These are phyloP conservation scores for Aspergillus novoparasiticus DNA, from an alignment of 2,329 filamentous ascomycete genomes.

Conservation along the genomic window DNA sequence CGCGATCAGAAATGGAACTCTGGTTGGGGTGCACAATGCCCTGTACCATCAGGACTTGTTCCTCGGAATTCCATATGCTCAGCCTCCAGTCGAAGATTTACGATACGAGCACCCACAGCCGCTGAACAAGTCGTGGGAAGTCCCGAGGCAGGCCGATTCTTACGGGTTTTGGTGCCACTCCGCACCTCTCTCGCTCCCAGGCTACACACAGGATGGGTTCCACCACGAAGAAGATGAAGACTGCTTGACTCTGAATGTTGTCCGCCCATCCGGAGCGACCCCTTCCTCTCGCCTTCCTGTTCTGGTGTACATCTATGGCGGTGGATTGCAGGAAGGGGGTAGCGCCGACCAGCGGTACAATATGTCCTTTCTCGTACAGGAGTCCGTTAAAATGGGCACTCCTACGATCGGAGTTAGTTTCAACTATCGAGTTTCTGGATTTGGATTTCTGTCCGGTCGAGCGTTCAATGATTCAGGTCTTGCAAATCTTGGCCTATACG, in stretches of 20 bases:
- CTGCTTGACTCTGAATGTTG: conserved; percentile 27
- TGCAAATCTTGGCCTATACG: conserved; percentile 33
- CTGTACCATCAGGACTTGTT: conserved; percentile 22
- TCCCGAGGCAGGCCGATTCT: conserved; percentile 6
- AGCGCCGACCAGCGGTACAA: conserved; percentile 52
- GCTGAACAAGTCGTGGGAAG: conserved; percentile 13
- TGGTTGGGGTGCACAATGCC: conserved; percentile 12
- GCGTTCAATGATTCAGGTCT: conserved; percentile 24
- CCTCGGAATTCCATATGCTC: conserved; percentile 22
- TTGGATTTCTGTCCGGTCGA: conserved; percentile 53
- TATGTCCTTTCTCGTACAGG: conserved; percentile 58
- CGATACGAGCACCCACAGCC: conserved; percentile 11
- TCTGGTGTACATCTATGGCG: conserved; percentile 30
- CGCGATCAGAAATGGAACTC: conserved; percentile 15
- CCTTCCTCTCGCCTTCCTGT: conserved; percentile 17
- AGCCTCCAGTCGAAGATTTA: conserved; percentile 14
- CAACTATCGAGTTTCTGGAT: conserved; percentile 54
- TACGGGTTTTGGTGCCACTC: conserved; percentile 10
- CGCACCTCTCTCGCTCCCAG: conserved; percentile 6
- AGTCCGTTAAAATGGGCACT: conserved; percentile 51
- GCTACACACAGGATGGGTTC: conserved; percentile 6
- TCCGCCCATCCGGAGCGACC: conserved; percentile 15
- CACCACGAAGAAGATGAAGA: conserved; percentile 19
- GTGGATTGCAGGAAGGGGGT: conserved; percentile 48
- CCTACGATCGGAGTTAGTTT: conserved; percentile 55